phyloP scores from a whole-genome alignment of 2,329 filamentous ascomycete species.

The Trichoderma cornu-damae region DNA sequence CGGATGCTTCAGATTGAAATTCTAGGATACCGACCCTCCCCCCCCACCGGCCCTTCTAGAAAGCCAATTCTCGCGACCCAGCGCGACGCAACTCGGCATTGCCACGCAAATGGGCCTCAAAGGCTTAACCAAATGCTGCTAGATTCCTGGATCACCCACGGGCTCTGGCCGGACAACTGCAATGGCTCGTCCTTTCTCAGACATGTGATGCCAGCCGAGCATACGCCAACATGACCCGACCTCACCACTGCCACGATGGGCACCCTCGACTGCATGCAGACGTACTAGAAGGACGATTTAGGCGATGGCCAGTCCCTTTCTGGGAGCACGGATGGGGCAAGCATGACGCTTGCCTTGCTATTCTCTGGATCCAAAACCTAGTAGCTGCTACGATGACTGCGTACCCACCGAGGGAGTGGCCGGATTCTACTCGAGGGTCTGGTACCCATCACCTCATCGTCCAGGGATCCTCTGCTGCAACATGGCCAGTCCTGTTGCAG shows the following conservation, averaged over 20 bases:
- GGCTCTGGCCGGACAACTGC: constrained; percentile 62
- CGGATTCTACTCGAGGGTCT: constrained; percentile 63
- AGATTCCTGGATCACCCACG: constrained; percentile 71
- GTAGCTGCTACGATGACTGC: constrained; percentile 59
- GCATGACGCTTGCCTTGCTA: constrained; percentile 67
- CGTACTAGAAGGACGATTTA: constrained; percentile 65
- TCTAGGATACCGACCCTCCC: constrained; percentile 65
- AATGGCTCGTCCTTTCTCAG: constrained; percentile 63
- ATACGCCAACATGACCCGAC: constrained; percentile 60
- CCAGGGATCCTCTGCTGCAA: constrained; percentile 51
- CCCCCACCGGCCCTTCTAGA: constrained; percentile 54
- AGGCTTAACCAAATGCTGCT: background rate
- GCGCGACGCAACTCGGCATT: constrained; percentile 4
- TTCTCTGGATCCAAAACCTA: constrained; percentile 63
- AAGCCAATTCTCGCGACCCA: background rate
- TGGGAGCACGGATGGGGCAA: constrained; percentile 75
- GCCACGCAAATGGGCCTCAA: background rate
- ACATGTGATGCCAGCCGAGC: constrained; percentile 58
- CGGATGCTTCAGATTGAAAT: constrained; percentile 69
- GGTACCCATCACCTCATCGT: constrained; percentile 62
- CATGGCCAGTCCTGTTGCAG: constrained; percentile 59
- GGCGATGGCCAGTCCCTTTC: constrained; percentile 59
- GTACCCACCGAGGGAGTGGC: constrained; percentile 57
- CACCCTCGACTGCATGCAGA: constrained; percentile 61
- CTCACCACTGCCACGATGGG: constrained; percentile 54